phyloP scores from a whole-genome alignment of 225 moss, liverwort and hornwort genomes.

The Asterella californica region DNA sequence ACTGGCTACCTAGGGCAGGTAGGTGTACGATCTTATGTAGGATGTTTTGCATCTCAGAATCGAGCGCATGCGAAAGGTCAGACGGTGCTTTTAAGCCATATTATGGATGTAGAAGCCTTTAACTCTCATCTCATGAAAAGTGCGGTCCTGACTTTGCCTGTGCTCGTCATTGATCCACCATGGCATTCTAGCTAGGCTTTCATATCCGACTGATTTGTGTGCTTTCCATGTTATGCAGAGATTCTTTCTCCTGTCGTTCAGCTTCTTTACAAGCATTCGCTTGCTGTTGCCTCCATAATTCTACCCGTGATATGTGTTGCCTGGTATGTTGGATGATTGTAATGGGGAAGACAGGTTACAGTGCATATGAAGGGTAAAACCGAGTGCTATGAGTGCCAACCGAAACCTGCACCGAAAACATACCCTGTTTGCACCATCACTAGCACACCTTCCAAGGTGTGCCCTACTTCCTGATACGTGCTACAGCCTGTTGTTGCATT shows the following conservation, averaged over 20 bases:
- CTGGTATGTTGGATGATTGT: slow-evolving; percentile 7
- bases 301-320: background rate
- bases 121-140: background rate
- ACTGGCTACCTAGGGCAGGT: slow-evolving; percentile 99
- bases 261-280: background rate
- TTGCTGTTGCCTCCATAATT: background rate
- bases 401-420: slow-evolving; percentile 94
- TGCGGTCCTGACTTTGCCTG: background rate
- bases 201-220: background rate
- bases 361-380: slow-evolving; percentile 87
- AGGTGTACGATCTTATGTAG: slow-evolving; percentile 1
- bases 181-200: background rate
- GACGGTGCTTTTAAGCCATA: background rate
- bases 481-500: background rate
- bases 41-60: background rate
- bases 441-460: slow-evolving; percentile 95
- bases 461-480: background rate
- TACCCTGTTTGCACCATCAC: slow-evolving; percentile 99
- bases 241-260: background rate
- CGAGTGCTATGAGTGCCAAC: slow-evolving; percentile 98
- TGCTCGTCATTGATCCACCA: background rate
- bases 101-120: background rate
- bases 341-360: slow-evolving; percentile 58
- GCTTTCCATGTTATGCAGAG: background rate
- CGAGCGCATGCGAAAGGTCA: background rate